phyloP scores from a whole-genome alignment of 2,329 filamentous ascomycete species.

The Clonostachys chloroleuca region DNA sequence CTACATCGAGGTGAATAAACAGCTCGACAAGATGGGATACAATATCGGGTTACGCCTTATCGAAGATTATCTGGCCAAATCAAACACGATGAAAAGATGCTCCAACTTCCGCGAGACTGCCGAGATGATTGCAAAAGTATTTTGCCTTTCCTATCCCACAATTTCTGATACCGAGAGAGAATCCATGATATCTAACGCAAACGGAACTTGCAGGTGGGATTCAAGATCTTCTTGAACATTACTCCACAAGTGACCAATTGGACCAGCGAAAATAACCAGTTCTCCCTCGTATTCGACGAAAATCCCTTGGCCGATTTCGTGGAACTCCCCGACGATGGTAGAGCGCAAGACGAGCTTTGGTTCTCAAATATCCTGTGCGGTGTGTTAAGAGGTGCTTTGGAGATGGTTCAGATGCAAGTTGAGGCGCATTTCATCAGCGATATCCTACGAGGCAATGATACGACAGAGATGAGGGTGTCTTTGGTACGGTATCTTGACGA shows the following conservation, averaged over 20 bases:
- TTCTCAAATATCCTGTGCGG: constrained; percentile 97
- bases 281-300: constrained; percentile 93
- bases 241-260: constrained; percentile 92
- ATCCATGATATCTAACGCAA: background rate
- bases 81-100: constrained; percentile 83
- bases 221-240: constrained; percentile 98
- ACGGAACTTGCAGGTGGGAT: constrained; percentile 66
- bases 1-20: constrained; percentile 94
- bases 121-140: constrained; percentile 90
- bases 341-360: constrained; percentile 95
- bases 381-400: constrained; percentile 81
- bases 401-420: constrained; percentile 99
- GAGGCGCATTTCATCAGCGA: constrained; percentile 96
- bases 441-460: constrained; percentile 86
- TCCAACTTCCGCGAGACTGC: constrained; percentile 93
- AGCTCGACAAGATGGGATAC: constrained; percentile 98
- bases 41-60: constrained; percentile 95
- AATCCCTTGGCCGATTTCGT: constrained; percentile 97
- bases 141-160: background rate
- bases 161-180: background rate
- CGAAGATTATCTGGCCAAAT: constrained; percentile 96
- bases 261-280: constrained; percentile 94
- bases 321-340: constrained; percentile 90
- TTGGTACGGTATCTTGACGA: constrained; percentile 94
- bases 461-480: constrained; percentile 93